Conservation (phyloP, 106 monocot species). For the Xerophyta viscosa region DNA sequence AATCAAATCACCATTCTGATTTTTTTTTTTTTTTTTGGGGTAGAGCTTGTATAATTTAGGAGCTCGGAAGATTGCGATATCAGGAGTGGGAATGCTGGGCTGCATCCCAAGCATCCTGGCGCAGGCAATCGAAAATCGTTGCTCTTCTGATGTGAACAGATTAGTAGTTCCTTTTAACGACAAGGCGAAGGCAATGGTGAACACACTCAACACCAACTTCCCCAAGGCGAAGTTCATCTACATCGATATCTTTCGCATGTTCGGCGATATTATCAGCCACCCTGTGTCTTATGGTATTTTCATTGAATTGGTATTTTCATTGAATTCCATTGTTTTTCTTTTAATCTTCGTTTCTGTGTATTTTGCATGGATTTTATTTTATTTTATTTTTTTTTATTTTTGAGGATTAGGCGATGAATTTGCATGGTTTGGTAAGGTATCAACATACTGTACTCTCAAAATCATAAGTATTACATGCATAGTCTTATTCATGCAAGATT, state of each 20-base stretch:
- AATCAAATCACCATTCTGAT: neutral
- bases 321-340: too few relatives aligned
- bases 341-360: too few relatives aligned
- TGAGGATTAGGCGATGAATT: too few relatives aligned
- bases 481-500: too few relatives aligned
- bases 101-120: conserved; percentile 89
- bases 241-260: conserved; percentile 27
- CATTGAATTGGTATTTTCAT: too few relatives aligned
- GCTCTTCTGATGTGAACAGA: conserved; percentile 47
- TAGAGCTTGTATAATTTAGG: conserved; percentile 81
- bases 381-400: too few relatives aligned
- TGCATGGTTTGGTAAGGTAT: too few relatives aligned
- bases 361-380: too few relatives aligned
- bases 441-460: too few relatives aligned
- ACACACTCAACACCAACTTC: conserved; percentile 24
- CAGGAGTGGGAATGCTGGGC: conserved; percentile 52
- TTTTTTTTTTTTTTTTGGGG: neutral
- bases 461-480: too few relatives aligned
- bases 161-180: conserved; percentile 13
- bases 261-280: conserved; percentile 19
- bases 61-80: conserved; percentile 55
- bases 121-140: conserved; percentile 18
- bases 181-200: conserved; percentile 13
- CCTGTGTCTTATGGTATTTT: conserved; percentile 24
- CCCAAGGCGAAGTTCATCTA: conserved; percentile 23